Percentiles rank a stretch among this genome's conserved stretches.
phyloP scores from a whole-genome alignment of 495 filamentous ascomycete species.

The Penicillium canariense region DNA sequence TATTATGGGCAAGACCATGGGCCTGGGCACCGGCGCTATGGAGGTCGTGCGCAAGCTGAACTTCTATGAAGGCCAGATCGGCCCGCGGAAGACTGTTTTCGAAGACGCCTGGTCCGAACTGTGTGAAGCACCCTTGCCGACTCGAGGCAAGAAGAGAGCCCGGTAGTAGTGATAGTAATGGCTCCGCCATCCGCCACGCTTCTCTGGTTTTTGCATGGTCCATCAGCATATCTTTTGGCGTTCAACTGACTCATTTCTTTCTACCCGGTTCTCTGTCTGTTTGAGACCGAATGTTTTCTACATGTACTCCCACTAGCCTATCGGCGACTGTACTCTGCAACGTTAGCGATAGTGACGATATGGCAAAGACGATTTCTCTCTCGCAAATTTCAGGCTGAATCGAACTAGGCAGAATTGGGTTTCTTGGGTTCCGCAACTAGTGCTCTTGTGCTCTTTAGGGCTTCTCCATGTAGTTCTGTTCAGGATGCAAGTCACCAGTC shows the following conservation, averaged over 20 bases:
- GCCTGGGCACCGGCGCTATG: slow-evolving; percentile 87
- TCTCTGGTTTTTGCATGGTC: background rate
- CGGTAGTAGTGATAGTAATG: slow-evolving; percentile 18
- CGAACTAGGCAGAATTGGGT: background rate
- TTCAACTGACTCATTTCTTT: slow-evolving; percentile 15
- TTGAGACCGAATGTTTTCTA: slow-evolving; percentile 18
- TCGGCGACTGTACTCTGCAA: slow-evolving; percentile 12
- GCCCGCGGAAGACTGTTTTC: slow-evolving; percentile 64
- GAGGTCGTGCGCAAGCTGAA: slow-evolving; percentile 76
- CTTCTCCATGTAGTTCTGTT: background rate
- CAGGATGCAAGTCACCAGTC: background rate
- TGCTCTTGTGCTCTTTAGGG: background rate
- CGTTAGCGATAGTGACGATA: slow-evolving; percentile 23
- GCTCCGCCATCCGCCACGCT: background rate
- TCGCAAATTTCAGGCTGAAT: background rate
- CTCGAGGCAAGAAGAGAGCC: slow-evolving; percentile 23
- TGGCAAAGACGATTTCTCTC: slow-evolving; percentile 12
- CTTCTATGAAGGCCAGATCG: slow-evolving; percentile 62
- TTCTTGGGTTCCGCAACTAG: background rate
- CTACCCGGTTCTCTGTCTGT: background rate
- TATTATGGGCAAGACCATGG: slow-evolving; percentile 94
- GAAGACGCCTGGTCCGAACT: slow-evolving; percentile 67
- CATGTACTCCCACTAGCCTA: slow-evolving; percentile 21
- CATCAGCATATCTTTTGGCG: slow-evolving; percentile 27
- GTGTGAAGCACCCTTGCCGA: slow-evolving; percentile 25